Evolutionary conservation across 208 protist species (phyloP), one percentile per base, ranked within the genome.

Genomic region (Herpetomonas muscarum): DNA sequence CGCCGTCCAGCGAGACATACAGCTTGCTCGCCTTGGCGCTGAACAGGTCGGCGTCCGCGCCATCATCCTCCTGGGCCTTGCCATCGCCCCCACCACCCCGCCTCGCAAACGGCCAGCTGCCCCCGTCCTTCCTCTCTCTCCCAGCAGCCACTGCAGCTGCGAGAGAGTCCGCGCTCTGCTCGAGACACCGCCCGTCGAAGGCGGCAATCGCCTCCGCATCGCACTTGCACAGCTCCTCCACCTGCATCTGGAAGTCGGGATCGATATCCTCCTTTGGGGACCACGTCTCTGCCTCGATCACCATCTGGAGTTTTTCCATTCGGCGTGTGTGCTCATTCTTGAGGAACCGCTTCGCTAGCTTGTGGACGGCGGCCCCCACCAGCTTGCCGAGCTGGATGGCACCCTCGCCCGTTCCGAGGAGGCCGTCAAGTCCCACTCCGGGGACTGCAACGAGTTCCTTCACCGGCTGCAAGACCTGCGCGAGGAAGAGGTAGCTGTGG

Each of bases 271-370:
- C 75, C 26, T 80, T 74, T 10, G 79, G 64, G 19, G 54, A 31
- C 87, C 87, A 94, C 36, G 67, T 79, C 62, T 94, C 87, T 12
- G 55, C 71, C 46, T 88, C 81, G 37, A 85, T 53, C 31, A 88
- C 73, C 49, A 89, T 68, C 6, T 55, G 67, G 24, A 94, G 46
- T 32, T 84, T 88, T 55, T 88, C 87, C 41, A 75, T 67, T 55
- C 76, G 70, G 34, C 60, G 39, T 19, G 30, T 57, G 65, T 94
- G 84, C 37, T 81, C 71, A 0, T 54, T 31, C n/a, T 71, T 67
- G 36, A 94, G 76, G 55, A 74, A 80, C n/a, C 63, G 47, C 59
- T 85, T 82, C 24, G 44, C 70, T 2, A 87, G 67, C 9, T 74
- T 67, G 50, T 75, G 72, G 19, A 85, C 56, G 6, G 76, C 74